Percentiles rank a stretch among this genome's conserved stretches.
Conservation (phyloP, 495 filamentous ascomycete genomes). For the Hypomontagnella submonticulosa region DNA sequence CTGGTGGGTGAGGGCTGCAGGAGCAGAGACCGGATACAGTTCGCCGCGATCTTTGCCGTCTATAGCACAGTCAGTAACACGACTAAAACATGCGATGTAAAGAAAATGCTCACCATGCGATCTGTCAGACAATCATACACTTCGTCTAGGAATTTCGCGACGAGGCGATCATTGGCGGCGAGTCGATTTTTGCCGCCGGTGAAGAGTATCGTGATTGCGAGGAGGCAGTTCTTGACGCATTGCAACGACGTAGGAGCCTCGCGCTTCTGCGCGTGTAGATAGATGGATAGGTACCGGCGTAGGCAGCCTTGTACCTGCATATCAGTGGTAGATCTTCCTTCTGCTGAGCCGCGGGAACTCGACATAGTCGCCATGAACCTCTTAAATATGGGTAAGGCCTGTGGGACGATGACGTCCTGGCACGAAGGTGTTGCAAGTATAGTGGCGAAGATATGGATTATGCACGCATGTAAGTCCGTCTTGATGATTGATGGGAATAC, state of each 20-base stretch:
- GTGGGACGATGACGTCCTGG: constrained; percentile 88
- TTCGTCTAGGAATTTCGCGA: constrained; percentile 76
- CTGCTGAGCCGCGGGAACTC: constrained; percentile 50
- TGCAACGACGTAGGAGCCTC: constrained; percentile 82
- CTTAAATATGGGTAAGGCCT: constrained; percentile 90
- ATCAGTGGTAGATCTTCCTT: constrained; percentile 54
- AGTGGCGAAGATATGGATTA: constrained; percentile 94
- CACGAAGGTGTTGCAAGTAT: constrained; percentile 88
- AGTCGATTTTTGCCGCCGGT: constrained; percentile 80
- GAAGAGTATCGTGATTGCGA: constrained; percentile 88
- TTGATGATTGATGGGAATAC: constrained; percentile 97
- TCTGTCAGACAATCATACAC: constrained; percentile 86
- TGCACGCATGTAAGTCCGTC: constrained; percentile 95
- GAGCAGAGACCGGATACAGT: constrained; percentile 85
- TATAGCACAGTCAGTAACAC: constrained; percentile 42
- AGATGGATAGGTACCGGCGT: constrained; percentile 79
- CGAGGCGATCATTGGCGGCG: constrained; percentile 74
- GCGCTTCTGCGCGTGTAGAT: constrained; percentile 83
- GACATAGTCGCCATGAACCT: constrained; percentile 84
- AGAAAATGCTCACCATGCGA: constrained; percentile 63
- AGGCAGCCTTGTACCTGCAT: constrained; percentile 75
- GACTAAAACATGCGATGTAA: not conserved
- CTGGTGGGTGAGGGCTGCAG: constrained; percentile 69
- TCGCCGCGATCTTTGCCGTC: constrained; percentile 87
- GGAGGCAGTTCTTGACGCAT: constrained; percentile 92